phyloP scores from a whole-genome alignment of 164 flowering plant species.

The Tinospora cordifolia region DNA sequence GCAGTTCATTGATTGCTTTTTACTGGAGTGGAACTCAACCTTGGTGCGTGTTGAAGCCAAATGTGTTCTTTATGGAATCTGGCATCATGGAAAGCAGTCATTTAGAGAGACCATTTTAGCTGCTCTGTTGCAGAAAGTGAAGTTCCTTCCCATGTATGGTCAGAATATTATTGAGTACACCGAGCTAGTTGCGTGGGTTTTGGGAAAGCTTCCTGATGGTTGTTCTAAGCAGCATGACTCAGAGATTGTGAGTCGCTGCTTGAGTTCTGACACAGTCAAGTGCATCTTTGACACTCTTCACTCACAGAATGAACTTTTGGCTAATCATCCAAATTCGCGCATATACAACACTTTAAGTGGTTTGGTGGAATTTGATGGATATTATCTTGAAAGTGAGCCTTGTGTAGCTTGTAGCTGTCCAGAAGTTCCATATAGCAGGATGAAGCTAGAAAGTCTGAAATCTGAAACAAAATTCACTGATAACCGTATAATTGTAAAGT shows the following conservation, averaged over 20 bases:
- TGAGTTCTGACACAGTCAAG: constrained; percentile 68
- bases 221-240: constrained; percentile 50
- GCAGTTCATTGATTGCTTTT: constrained; percentile 74
- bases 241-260: constrained; percentile 67
- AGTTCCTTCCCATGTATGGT: constrained; percentile 78
- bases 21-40: constrained; percentile 90
- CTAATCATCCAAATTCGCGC: constrained; percentile 98
- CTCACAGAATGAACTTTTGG: constrained; percentile 86
- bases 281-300: constrained; percentile 90
- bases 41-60: constrained; percentile 85
- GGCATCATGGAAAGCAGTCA: constrained; percentile 82
- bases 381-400: constrained; percentile 99
- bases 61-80: constrained; percentile 72
- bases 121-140: constrained; percentile 62
- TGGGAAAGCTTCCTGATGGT: constrained; percentile 66
- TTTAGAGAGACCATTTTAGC: constrained; percentile 66
- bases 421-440: constrained; percentile 89
- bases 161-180: constrained; percentile 88
- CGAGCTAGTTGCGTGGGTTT: constrained; percentile 64
- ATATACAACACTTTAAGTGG: constrained; percentile 88
- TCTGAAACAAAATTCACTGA: constrained; percentile 98
- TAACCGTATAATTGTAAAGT: constrained; percentile 96
- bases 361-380: constrained; percentile 97
- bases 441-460: constrained; percentile 92
- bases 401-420: constrained; percentile 99